Percentiles rank a stretch among this genome's conserved stretches.
Conservation (phyloP, 225 moss, liverwort and hornwort genomes). For the Takakia lepidozioides region DNA sequence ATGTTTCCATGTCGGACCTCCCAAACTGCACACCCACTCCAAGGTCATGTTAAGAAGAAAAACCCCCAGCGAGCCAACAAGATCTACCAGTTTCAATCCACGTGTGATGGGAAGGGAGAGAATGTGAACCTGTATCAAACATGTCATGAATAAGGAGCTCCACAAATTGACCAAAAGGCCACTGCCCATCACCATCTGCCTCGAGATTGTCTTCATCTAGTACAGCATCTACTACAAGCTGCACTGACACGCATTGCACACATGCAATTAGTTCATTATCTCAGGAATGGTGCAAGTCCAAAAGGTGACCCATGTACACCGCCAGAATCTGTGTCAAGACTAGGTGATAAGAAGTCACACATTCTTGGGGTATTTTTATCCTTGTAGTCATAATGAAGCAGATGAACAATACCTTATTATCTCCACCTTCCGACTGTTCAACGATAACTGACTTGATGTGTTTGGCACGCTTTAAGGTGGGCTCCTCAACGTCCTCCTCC, state of each 20-base stretch:
- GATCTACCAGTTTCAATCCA: no score
- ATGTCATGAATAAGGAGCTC: constrained; percentile 86
- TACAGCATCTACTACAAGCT: constrained; percentile 82
- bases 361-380: no score
- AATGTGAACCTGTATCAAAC: constrained; percentile 71
- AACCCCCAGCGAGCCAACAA: no score
- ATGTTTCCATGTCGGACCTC: constrained; percentile 92
- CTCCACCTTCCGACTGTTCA: constrained; percentile 71
- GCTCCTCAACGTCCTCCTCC: constrained; percentile 68
- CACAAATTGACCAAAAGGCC: constrained; percentile 84
- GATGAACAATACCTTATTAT: constrained; percentile 43
- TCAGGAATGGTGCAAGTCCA: no score
- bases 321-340: no score
- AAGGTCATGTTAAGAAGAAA: no score
- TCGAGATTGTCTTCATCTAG: constrained; percentile 68
- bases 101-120: background rate
- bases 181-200: constrained; percentile 57
- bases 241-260: constrained; percentile 28
- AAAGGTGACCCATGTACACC: no score
- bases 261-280: no score
- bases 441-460: constrained; percentile 65
- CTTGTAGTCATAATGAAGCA: no score
- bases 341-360: no score
- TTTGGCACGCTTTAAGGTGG: constrained; percentile 55
- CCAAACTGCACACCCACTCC: constrained; percentile 50